These are phyloP conservation scores for Hyphopichia fennica DNA, from an alignment of 1,139 yeast species.

Conservation along the genomic window DNA sequence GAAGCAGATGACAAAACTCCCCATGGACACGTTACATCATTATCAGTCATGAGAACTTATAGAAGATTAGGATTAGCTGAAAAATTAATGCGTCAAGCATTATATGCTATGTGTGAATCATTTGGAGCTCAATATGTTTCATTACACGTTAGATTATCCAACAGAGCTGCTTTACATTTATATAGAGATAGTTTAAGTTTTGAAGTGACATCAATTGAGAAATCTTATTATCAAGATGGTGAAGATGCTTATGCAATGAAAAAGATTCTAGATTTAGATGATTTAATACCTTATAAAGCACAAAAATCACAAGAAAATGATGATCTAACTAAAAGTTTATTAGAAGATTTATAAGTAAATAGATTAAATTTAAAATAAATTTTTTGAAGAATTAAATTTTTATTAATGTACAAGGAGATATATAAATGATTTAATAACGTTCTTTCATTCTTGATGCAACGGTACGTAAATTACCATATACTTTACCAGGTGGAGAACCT, in stretches of 20 bases:
- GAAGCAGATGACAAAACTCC: slow-evolving; percentile 70
- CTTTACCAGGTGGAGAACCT: slow-evolving; percentile 99
- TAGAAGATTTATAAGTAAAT: slow-evolving; percentile 18
- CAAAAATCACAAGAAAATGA: slow-evolving; percentile 49
- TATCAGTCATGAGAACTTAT: slow-evolving; percentile 93
- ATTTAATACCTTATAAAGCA: slow-evolving; percentile 57
- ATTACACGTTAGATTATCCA: slow-evolving; percentile 90
- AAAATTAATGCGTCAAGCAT: slow-evolving; percentile 84
- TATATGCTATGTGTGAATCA: slow-evolving; percentile 75
- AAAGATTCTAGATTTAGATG: slow-evolving; percentile 58
- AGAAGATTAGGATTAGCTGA: slow-evolving; percentile 95
- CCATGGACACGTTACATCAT: slow-evolving; percentile 92
- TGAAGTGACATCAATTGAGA: slow-evolving; percentile 79
- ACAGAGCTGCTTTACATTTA: slow-evolving; percentile 90
- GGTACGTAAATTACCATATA: slow-evolving; percentile 93
- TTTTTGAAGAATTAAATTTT: background rate
- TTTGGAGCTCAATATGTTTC: slow-evolving; percentile 84
- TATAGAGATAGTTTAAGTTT: slow-evolving; percentile 85
- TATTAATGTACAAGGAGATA: slow-evolving; percentile 1
- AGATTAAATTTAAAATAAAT: background rate
- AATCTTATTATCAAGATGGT: slow-evolving; percentile 90
- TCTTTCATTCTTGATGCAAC: slow-evolving; percentile 97
- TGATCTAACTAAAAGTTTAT: slow-evolving; percentile 47
- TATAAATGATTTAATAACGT: slow-evolving; percentile 55
- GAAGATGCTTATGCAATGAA: slow-evolving; percentile 99